Base-by-base conservation (phyloP, 139 green algal genomes). In the Chlamydomonas eustigma region DNA sequence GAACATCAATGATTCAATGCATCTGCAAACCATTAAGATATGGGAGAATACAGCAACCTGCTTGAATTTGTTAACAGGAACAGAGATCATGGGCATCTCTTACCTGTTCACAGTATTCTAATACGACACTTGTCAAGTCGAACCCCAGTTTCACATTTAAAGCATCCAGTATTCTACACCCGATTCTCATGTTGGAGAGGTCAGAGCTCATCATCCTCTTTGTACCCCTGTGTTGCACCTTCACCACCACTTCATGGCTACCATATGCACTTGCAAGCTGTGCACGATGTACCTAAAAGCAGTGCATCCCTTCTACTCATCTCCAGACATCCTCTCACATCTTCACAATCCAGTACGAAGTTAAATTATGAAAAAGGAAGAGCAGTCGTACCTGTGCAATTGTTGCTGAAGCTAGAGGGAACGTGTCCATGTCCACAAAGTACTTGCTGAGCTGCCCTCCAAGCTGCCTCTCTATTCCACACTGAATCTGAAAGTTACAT, bases 101-200 rank as follows among this genome's bases (percentile, higher is more conserved):
- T 58, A 81, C 77, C 78, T 83, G 78, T 38, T 68, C 64, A 24
- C 69, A 76, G 80, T 89, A 89, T 77, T 89, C 85, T 2, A 50
- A 63, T 24, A 87, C 75, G 18, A 89, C 39, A 38, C 70, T 80
- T 32, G 64, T 36, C 22, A 83, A 73, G 79, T 89, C 82, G 79
- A 89, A 89, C 0, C 81, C 77, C 51, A 89, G 71, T 50, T 79
- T 51, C 24, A 89, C 37, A 24, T 63, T 5, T 4, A 64, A 38
- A 24, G 68, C 68, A 30, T 74, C 68, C 24, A 74, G 4, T 4
- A 38, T 38, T 12, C 3, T 22, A 39, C 68, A 70, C 4, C 78
- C 58, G 34, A 82, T 37, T n/a, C 35, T 25, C 80, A 88, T 81
- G 73, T 88, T 86, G 52, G 68, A 44, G 31, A 88, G 77, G 78